Base-by-base conservation (phyloP, 306 rosid genomes). In the Gynostemma pentaphyllum region DNA sequence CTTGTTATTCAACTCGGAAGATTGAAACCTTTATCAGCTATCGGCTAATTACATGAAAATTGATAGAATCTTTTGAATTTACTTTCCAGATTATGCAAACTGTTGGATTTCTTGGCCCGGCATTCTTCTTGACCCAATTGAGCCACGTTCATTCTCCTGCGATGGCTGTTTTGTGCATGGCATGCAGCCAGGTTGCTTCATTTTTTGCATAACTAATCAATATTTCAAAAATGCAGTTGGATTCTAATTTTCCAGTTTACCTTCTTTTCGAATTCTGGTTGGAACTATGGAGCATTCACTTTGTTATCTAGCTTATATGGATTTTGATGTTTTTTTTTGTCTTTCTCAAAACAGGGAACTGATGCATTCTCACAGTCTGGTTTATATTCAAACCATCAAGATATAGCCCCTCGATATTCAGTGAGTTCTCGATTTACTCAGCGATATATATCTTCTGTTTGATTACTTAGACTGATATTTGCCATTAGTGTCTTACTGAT, bases 341-440 rank as follows among this genome's bases (percentile, higher is more conserved):
- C 51, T 45, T 40, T 73, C 30, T 48, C 26, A 61, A 27, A 66
- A 66, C 30, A 88, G 99, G 97, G 97, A 76, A 86, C 97, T 49
- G 99, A 94, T 68, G 99, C 99, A 60, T 94, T 94, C 80, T 92
- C 99, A 34, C 99, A 94, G 64, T 94, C 99, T 0, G 99, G 97
- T 40, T 83, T 88, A 59, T 94, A 94, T 74, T 94, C 99, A 45
- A 94, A 94, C 70, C 99, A 94, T 81, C 99, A 94, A 82, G 99
- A 94, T 66, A 94, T 92, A 30, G 99, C 89, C 48, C 99, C 99
- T 1, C 81, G 99, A 73, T 94, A 86, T 73, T 88, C 99, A 26
- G 99, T 94, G 71, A 86, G 99, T 70, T 45, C 45, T 24, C 12
- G n/a, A 55, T 37, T 37, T 15, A 3, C 2, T 56, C 24, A 11